Base-by-base conservation (phyloP, 768 basidiomycete species). In the Pholiota molesta region DNA sequence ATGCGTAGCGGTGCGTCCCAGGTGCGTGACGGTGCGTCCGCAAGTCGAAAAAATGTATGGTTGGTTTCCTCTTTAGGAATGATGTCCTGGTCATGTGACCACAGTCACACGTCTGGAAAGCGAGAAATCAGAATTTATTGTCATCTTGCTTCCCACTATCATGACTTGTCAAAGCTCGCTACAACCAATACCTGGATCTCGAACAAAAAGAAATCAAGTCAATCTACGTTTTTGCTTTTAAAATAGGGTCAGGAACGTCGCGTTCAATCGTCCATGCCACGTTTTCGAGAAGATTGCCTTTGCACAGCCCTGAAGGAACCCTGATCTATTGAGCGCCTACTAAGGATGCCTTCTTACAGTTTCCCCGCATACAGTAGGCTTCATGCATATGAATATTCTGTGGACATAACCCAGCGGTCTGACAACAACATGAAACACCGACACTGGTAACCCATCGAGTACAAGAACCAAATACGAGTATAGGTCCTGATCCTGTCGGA, bases 391-490 rank as follows among this genome's bases (percentile, higher is more conserved):
- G 19, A 49, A 13, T 28, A 49, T 26, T 26, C 11, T 26, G 13
- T 49, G 47, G 23, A 49, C 21, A 49, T 49, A 49, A 49, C 52
- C 29, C 52, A 21, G 52, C 58, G 61, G 64, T 40, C 44, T 59
- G 52, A 40, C 57, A 45, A 59, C 39, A 28, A 44, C 19, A 61
- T 65, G 67, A 68, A 68, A 68, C 67, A 54, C 62, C 64, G 65
- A 64, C 19, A 44, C 28, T 55, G 59, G 51, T 58, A 55, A 42
- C 62, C 61, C 61, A 55, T 65, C 31, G 51, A 65, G 67, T 52
- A 68, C 65, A 68, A 68, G 53, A 63, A 14, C 62, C 65, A 68
- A 61, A 64, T 68, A 66, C 67, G 55, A 63, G 52, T 65, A 68
- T 64, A 61, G 58, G 62, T 67, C 63, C 63, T 64, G 57, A 61